These are phyloP conservation scores for Pugionium cornutum DNA, from an alignment of 345 rosid species.

Conservation along the genomic window DNA sequence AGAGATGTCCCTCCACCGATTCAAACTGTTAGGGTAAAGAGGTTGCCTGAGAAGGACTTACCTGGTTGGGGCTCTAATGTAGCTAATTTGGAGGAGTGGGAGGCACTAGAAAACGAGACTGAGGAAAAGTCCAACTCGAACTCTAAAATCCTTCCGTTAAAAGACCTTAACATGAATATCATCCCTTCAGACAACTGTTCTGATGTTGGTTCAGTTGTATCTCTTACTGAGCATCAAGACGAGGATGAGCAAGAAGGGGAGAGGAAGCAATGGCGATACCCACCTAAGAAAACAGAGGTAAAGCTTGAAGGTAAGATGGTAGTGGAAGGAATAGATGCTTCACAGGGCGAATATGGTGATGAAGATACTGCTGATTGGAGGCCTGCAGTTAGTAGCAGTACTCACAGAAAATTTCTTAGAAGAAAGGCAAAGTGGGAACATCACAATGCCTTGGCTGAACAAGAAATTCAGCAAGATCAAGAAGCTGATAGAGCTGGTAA, in stretches of 20 bases:
- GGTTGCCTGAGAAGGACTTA: constrained; percentile 81
- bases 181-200: constrained; percentile 45
- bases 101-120: constrained; percentile 61
- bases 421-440: constrained; percentile 72
- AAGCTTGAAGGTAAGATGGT: constrained; percentile 85
- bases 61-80: constrained; percentile 98
- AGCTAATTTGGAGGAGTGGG: constrained; percentile 91
- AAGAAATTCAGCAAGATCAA: constrained; percentile 56
- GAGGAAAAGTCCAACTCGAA: constrained; percentile 46
- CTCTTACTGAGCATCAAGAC: constrained; percentile 51
- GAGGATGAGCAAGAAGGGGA: constrained; percentile 46
- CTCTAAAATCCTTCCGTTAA: constrained; percentile 84
- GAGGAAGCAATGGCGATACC: constrained; percentile 49
- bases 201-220: constrained; percentile 48
- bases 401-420: constrained; percentile 77
- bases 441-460: constrained; percentile 51
- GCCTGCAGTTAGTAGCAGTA: constrained; percentile 93
- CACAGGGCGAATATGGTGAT: constrained; percentile 60
- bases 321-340: constrained; percentile 86
- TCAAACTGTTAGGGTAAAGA: constrained; percentile 68
- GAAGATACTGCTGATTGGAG: constrained; percentile 72
- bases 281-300: constrained; percentile 59
- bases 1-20: constrained; percentile 83
- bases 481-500: constrained; percentile 41
- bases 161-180: constrained; percentile 61